Evolutionary conservation across 352 stramenopile genomes (phyloP).

Genomic region (Lagenidium giganteum): DNA sequence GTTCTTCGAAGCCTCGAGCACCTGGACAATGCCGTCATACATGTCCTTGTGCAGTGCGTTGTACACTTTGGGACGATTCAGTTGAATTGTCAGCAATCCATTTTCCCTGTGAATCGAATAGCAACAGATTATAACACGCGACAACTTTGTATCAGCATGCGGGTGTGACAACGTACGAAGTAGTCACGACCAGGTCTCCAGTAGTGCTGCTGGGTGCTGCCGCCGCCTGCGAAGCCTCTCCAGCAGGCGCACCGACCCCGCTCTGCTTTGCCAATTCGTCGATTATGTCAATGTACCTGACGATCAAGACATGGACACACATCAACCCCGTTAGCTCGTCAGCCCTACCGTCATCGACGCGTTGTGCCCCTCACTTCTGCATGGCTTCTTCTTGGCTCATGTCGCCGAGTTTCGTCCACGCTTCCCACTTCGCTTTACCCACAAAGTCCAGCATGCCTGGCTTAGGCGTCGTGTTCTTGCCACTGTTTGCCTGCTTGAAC

Average conservation of each 20-base stretch:
- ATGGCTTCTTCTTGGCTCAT: slow-evolving; percentile 67
- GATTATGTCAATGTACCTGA: slow-evolving; percentile 69
- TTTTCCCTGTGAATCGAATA: slow-evolving; percentile 22
- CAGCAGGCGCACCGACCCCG: slow-evolving; percentile 16
- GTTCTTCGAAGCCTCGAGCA: slow-evolving; percentile 49
- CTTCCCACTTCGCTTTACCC: slow-evolving; percentile 80
- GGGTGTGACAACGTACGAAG: slow-evolving; percentile 30
- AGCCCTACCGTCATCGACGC: too few species aligned
- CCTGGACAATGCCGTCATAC: slow-evolving; percentile 73
- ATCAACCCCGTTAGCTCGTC: too few species aligned
- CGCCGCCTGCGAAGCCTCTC: slow-evolving; percentile 2
- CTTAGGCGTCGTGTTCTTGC: slow-evolving; percentile 53
- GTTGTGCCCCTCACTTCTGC: slow-evolving; percentile 20
- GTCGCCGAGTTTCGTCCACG: slow-evolving; percentile 62
- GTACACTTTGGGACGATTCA: slow-evolving; percentile 78
- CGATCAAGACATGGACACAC: too few species aligned
- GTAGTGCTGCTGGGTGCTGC: slow-evolving; percentile 17
- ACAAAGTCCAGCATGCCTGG: slow-evolving; percentile 83
- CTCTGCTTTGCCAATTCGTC: slow-evolving; percentile 49
- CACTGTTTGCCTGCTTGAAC: slow-evolving; percentile 72
- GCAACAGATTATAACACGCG: neutral
- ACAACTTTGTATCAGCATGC: too few species aligned
- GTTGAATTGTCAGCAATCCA: slow-evolving; percentile 67
- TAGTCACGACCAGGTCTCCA: slow-evolving; percentile 44
- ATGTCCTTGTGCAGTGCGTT: slow-evolving; percentile 86